A percentile compares a stretch with the other conserved stretches of the same genome.
These are phyloP conservation scores for Kazachstania sp. DNA, from an alignment of 1,139 yeast genomes.

Conservation along the genomic window DNA sequence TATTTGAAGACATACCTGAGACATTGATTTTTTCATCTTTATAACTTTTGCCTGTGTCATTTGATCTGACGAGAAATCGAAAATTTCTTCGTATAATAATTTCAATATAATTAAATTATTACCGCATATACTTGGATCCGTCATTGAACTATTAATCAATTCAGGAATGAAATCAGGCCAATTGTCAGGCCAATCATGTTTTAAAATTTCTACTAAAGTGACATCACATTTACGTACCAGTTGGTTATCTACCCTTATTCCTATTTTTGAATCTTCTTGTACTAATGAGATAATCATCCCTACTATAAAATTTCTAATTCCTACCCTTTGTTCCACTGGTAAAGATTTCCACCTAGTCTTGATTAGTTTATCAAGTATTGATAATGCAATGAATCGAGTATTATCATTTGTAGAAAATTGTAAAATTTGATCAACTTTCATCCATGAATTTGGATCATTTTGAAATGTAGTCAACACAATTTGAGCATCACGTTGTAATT, in stretches of 20 bases:
- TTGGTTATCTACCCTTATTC: conserved; percentile 59
- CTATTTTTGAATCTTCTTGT: conserved; percentile 53
- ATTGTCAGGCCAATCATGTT: conserved; percentile 96
- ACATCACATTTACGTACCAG: conserved; percentile 86
- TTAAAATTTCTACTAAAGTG: conserved; percentile 83
- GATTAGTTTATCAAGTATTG: conserved; percentile 79
- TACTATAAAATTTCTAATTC: conserved; percentile 85
- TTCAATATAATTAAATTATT: conserved; percentile 88
- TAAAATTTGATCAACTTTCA: conserved; percentile 76
- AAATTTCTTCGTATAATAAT: conserved; percentile 85
- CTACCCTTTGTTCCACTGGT: conserved; percentile 73
- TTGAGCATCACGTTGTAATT: conserved; percentile 77
- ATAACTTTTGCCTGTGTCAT: conserved; percentile 90
- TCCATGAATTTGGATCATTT: conserved; percentile 92
- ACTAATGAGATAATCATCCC: conserved; percentile 87
- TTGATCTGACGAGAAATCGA: conserved; percentile 84
- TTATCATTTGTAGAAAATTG: conserved; percentile 70
- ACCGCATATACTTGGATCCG: conserved; percentile 87
- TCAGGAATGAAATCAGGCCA: conserved; percentile 97
- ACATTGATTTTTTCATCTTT: conserved; percentile 68
- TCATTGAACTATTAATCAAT: conserved; percentile 69
- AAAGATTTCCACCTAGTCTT: conserved; percentile 86
- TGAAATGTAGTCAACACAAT: conserved; percentile 75
- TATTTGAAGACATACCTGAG: conserved; percentile 81
- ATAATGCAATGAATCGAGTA: conserved; percentile 82